phyloP scores from a whole-genome alignment of 129 eudicot genomes.

The Helichrysum umbraculigerum region DNA sequence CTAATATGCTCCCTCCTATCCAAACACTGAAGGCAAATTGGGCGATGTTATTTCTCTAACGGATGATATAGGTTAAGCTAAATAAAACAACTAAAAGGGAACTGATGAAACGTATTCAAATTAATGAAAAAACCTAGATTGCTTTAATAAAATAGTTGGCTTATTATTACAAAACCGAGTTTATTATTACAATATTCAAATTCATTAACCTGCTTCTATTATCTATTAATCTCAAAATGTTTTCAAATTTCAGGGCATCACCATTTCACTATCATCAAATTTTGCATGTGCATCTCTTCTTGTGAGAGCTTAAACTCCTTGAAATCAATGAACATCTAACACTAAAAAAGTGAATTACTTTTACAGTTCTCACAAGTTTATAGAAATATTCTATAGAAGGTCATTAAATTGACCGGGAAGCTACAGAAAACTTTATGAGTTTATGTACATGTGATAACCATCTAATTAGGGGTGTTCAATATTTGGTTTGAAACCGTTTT shows the following conservation, averaged over 20 bases:
- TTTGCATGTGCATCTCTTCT: too few relatives aligned
- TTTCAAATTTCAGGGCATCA: too few relatives aligned
- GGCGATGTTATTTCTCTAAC: background rate
- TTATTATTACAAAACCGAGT: too few relatives aligned
- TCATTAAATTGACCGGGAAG: background rate
- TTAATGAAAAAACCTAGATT: background rate
- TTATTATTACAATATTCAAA: too few relatives aligned
- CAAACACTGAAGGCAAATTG: slow-evolving; percentile 58
- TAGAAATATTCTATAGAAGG: too few relatives aligned
- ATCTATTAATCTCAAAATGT: too few relatives aligned
- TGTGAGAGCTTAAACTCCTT: too few relatives aligned
- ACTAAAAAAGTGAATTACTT: background rate
- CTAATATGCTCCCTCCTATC: slow-evolving; percentile 98
- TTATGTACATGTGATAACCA: background rate
- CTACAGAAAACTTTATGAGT: background rate
- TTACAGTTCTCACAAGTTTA: background rate
- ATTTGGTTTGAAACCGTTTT: too few relatives aligned
- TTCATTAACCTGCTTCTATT: too few relatives aligned
- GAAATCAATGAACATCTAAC: background rate
- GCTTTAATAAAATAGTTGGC: too few relatives aligned
- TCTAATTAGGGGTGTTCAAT: too few relatives aligned
- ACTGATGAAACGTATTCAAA: background rate
- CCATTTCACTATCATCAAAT: too few relatives aligned
- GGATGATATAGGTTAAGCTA: background rate
- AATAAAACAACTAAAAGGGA: background rate